These are phyloP conservation scores for Hyaloscypha bicolor DNA, from an alignment of 495 filamentous ascomycete genomes.

Conservation along the genomic window DNA sequence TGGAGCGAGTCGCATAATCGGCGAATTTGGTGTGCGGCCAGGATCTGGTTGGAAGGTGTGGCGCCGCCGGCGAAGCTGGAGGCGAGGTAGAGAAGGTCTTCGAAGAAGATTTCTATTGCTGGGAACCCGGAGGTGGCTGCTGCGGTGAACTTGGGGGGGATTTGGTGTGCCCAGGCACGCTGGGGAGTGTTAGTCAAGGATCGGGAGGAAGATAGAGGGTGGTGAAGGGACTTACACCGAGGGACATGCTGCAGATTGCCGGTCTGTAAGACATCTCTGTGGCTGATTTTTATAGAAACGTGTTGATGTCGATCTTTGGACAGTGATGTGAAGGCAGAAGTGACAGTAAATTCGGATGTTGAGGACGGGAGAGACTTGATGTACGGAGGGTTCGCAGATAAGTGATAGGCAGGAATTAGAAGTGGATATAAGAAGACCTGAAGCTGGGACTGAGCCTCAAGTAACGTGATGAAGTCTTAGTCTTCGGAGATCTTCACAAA, in stretches of 20 bases:
- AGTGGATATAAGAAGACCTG: background rate
- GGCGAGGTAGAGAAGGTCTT: constrained; percentile 71
- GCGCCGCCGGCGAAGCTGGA: constrained; percentile 32
- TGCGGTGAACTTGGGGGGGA: constrained; percentile 65
- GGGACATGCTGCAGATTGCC: constrained; percentile 20
- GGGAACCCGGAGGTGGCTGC: constrained; percentile 66
- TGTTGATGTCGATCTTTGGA: background rate
- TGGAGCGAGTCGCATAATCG: constrained; percentile 57
- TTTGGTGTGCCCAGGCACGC: constrained; percentile 56
- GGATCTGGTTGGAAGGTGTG: constrained; percentile 48
- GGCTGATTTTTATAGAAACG: background rate
- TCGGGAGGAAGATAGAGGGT: background rate
- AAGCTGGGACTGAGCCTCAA: background rate
- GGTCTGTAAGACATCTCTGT: constrained; percentile 24
- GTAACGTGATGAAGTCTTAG: background rate
- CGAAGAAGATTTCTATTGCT: constrained; percentile 79
- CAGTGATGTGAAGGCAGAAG: background rate
- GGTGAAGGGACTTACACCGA: constrained; percentile 16
- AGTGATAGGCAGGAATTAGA: background rate
- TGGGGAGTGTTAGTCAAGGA: constrained; percentile 14
- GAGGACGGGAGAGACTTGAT: background rate
- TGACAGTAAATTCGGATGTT: background rate
- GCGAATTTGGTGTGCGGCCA: constrained; percentile 59
- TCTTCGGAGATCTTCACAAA: background rate
- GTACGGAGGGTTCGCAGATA: background rate